phyloP scores from a whole-genome alignment of 768 basidiomycete species.

The Rhizopogon vulgaris region DNA sequence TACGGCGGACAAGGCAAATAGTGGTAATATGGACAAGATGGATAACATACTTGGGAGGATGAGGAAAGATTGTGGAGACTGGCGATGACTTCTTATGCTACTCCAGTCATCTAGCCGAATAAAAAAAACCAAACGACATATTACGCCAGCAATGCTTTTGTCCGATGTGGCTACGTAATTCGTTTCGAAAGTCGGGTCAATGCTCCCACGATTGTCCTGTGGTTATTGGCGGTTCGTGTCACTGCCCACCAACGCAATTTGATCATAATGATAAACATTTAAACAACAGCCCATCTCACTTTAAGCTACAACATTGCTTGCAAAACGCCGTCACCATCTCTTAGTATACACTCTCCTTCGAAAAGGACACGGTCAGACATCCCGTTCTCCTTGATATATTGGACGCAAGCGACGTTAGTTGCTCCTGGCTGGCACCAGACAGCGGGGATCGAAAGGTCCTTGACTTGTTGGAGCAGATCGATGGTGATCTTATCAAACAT shows the following conservation, averaged over 20 bases:
- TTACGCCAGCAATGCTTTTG: no score
- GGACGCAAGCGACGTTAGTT: conserved; percentile 55
- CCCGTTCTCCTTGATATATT: conserved; percentile 61
- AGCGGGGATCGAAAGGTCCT: conserved; percentile 62
- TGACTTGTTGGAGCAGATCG: conserved; percentile 56
- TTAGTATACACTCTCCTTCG: conserved; percentile 80
- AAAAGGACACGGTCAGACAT: conserved; percentile 65
- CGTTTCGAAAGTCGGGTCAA: no score
- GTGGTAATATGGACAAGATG: neutral
- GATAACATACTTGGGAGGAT: neutral
- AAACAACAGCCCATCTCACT: neutral
- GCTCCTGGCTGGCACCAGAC: conserved; percentile 92
- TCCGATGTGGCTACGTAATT: no score
- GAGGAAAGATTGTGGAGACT: no score
- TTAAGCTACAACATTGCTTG: conserved; percentile 9
- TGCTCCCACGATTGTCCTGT: no score
- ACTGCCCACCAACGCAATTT: no score
- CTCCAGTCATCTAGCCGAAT: neutral
- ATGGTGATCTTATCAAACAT: conserved; percentile 54
- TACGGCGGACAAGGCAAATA: neutral
- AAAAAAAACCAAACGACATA: no score
- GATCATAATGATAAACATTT: neutral
- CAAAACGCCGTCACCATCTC: conserved; percentile 60
- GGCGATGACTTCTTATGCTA: neutral
- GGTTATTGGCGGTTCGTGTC: no score